Percentiles rank a stretch among this genome's conserved stretches.
Conservation (phyloP, 805 yeast species). For the Wickerhamiella slavikovae region DNA sequence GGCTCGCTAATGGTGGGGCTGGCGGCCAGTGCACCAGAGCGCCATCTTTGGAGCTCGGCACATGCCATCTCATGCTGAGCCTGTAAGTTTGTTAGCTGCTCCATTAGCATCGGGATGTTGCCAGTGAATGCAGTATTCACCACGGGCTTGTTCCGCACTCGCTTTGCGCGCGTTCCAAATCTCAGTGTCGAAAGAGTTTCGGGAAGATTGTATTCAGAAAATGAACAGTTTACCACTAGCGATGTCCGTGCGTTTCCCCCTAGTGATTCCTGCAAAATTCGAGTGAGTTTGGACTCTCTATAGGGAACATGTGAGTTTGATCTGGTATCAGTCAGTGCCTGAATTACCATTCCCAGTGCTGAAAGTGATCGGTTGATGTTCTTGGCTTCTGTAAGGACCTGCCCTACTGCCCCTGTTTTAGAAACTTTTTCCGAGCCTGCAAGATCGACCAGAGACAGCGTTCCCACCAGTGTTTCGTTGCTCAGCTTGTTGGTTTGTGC, state of each 20-base stretch:
- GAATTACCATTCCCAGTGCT: conserved; percentile 61
- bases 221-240: conserved; percentile 54
- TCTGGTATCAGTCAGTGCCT: conserved; percentile 51
- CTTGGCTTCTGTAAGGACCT: conserved; percentile 61
- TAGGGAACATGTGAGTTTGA: conserved; percentile 51
- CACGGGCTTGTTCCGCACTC: conserved; percentile 41
- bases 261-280: conserved; percentile 56
- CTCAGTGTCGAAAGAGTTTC: conserved; percentile 57
- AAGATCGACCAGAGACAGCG: conserved; percentile 56
- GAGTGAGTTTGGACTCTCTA: conserved; percentile 57
- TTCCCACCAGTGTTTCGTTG: conserved; percentile 42
- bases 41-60: conserved; percentile 21
- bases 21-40: too few relatives aligned
- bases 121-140: conserved; percentile 29
- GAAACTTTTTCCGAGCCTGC: conserved; percentile 75
- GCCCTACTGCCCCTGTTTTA: conserved; percentile 60
- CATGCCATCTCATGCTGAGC: conserved; percentile 17
- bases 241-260: conserved; percentile 72
- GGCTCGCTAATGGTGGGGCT: too few relatives aligned
- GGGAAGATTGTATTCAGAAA: conserved; percentile 29
- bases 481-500: conserved; percentile 34
- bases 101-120: neutral
- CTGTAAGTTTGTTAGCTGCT: neutral
- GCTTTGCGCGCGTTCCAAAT: conserved; percentile 56
- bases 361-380: conserved; percentile 64